Evolutionary conservation across 2,329 filamentous ascomycete species (phyloP).

Genomic region (Fusarium decemcellulare): DNA sequence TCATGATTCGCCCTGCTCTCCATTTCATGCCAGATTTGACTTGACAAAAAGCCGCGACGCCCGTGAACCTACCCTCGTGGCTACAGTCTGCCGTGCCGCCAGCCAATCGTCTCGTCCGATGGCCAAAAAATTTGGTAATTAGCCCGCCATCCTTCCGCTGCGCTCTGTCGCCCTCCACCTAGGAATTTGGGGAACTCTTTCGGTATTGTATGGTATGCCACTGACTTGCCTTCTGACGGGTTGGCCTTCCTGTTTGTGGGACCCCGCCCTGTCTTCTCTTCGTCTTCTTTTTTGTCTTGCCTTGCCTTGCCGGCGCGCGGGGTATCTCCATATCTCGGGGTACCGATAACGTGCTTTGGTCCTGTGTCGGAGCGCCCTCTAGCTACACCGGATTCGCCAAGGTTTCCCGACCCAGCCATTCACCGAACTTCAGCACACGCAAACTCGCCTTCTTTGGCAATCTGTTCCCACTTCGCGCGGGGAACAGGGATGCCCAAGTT

Average conservation of each 20-base stretch:
- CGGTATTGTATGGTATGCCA: neutral
- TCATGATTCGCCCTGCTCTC: slow-evolving; percentile 5
- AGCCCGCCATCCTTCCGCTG: neutral
- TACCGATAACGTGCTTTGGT: neutral
- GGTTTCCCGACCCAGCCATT: slow-evolving; percentile 13
- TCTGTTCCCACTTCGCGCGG: neutral
- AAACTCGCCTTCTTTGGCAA: slow-evolving; percentile 18
- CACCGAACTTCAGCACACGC: slow-evolving; percentile 28
- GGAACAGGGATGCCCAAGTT: too few relatives aligned
- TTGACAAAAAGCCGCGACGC: neutral
- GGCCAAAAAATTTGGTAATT: slow-evolving; percentile 15
- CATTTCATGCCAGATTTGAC: slow-evolving; percentile 11
- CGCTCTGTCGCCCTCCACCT: neutral
- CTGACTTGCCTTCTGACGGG: slow-evolving; percentile 14
- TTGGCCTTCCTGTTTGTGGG: slow-evolving; percentile 35
- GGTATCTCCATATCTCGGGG: slow-evolving; percentile 29
- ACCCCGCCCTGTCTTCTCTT: neutral
- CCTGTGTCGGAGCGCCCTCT: slow-evolving; percentile 21
- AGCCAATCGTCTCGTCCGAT: slow-evolving; percentile 14
- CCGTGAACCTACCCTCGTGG: slow-evolving; percentile 11
- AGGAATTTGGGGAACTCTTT: slow-evolving; percentile 1
- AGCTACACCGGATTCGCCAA: slow-evolving; percentile 22
- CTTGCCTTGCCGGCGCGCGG: slow-evolving; percentile 20
- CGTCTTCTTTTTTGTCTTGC: neutral
- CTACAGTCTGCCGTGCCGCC: neutral